phyloP scores from a whole-genome alignment of 176 grass and related monocot genomes.

The Poa annua region DNA sequence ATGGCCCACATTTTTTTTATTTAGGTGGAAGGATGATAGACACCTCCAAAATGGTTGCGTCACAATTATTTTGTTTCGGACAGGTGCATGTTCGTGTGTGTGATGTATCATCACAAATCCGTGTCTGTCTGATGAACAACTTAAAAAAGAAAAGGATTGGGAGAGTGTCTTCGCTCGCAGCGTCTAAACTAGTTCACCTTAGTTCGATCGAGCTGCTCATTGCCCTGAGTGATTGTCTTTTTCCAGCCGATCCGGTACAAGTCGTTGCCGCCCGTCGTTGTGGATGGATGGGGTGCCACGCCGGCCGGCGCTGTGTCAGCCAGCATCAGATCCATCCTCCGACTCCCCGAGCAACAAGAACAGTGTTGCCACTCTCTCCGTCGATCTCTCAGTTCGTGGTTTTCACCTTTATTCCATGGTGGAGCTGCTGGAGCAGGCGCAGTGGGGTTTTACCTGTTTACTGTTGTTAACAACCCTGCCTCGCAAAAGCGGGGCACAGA shows the following conservation, averaged over 20 bases:
- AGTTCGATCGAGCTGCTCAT: too few relatives aligned
- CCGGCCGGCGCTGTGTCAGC: neutral
- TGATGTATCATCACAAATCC: too few relatives aligned
- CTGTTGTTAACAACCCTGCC: neutral
- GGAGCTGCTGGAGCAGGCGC: neutral
- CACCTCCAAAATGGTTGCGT: too few relatives aligned
- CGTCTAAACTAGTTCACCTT: too few relatives aligned
- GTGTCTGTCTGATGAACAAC: too few relatives aligned
- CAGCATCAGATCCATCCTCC: neutral
- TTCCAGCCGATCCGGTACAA: too few relatives aligned
- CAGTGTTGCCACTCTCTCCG: neutral
- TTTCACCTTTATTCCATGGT: neutral
- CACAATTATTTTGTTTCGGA: neutral
- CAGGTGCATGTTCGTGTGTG: neutral
- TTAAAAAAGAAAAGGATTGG: too few relatives aligned
- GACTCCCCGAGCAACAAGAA: neutral
- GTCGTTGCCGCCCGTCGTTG: neutral
- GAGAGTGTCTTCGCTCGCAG: too few relatives aligned
- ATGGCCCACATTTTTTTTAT: neutral
- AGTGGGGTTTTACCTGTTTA: neutral
- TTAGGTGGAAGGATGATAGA: neutral
- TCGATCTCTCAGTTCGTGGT: neutral
- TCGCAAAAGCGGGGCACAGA: neutral
- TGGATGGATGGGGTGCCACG: neutral
- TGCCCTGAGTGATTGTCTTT: too few relatives aligned